Conservation (phyloP, 257 asterid species). For the Echium plantagineum region DNA sequence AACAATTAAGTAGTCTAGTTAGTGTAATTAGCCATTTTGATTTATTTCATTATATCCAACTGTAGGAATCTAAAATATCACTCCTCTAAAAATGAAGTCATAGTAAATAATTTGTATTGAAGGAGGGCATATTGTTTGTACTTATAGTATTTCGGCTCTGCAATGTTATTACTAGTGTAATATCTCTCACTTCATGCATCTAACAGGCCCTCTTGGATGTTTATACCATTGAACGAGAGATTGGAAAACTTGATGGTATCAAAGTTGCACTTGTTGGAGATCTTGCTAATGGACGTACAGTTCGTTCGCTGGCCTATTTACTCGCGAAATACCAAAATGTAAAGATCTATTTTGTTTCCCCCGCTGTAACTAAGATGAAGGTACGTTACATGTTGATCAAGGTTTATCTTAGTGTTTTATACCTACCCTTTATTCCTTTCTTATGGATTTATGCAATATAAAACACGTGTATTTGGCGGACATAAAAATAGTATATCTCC, state of each 20-base stretch:
- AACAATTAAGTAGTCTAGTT: no score
- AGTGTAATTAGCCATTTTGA: no score
- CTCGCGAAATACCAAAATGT: constrained; percentile 66
- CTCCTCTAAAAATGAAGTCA: no score
- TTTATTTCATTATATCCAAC: no score
- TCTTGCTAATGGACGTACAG: constrained; percentile 93
- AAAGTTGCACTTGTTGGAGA: constrained; percentile 91
- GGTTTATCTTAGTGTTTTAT: not conserved
- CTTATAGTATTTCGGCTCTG: no score
- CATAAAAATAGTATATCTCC: not conserved
- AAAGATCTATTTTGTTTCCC: constrained; percentile 79
- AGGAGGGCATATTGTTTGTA: no score
- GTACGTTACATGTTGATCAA: constrained; percentile 15
- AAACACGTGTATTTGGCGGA: not conserved
- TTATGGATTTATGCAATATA: not conserved
- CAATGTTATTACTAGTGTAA: not conserved
- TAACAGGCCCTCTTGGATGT: constrained; percentile 77
- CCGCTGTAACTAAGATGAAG: constrained; percentile 89
- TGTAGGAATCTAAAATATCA: no score
- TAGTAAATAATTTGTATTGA: no score
- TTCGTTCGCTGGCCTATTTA: constrained; percentile 84
- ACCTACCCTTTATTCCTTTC: not conserved
- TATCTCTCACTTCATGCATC: not conserved
- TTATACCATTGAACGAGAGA: constrained; percentile 79
- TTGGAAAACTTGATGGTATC: constrained; percentile 82